Evolutionary conservation across 2,329 filamentous ascomycete species (phyloP).

Genomic region (Raffaelea arxii): DNA sequence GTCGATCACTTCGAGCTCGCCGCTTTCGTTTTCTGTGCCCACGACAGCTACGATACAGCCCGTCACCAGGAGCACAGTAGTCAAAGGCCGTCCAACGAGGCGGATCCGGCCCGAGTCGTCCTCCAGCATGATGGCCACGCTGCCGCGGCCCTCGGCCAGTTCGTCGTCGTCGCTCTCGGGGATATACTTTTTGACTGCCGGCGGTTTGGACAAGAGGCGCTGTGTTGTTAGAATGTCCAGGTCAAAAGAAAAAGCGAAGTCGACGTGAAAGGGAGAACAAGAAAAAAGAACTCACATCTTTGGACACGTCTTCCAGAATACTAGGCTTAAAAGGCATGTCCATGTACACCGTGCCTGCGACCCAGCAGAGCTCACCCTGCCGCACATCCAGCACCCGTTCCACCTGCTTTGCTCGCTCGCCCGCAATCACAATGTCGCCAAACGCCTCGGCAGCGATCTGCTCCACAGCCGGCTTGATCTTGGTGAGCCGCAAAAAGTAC

Average conservation of each 20-base stretch:
- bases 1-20: constrained; percentile 87
- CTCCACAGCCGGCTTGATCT: constrained; percentile 78
- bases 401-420: constrained; percentile 62
- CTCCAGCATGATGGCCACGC: constrained; percentile 61
- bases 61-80: constrained; percentile 67
- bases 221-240: constrained; percentile 29
- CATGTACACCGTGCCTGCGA: constrained; percentile 91
- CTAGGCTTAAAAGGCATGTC: constrained; percentile 95
- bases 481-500: constrained; percentile 86
- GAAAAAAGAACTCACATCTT: constrained; percentile 50
- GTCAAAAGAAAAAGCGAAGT: background rate
- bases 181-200: constrained; percentile 67
- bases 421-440: constrained; percentile 67
- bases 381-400: constrained; percentile 90
- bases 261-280: background rate
- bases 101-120: constrained; percentile 87
- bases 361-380: constrained; percentile 93
- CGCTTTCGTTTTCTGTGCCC: constrained; percentile 85
- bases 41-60: constrained; percentile 91
- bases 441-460: constrained; percentile 64
- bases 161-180: constrained; percentile 50
- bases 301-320: constrained; percentile 87
- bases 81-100: constrained; percentile 62
- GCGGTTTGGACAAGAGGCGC: constrained; percentile 34
- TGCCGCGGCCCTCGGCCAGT: constrained; percentile 13